A percentile compares a stretch with the other conserved stretches of the same genome.
These are phyloP conservation scores for Phytopythium helicoides DNA, from an alignment of 352 stramenopile species.

Conservation along the genomic window DNA sequence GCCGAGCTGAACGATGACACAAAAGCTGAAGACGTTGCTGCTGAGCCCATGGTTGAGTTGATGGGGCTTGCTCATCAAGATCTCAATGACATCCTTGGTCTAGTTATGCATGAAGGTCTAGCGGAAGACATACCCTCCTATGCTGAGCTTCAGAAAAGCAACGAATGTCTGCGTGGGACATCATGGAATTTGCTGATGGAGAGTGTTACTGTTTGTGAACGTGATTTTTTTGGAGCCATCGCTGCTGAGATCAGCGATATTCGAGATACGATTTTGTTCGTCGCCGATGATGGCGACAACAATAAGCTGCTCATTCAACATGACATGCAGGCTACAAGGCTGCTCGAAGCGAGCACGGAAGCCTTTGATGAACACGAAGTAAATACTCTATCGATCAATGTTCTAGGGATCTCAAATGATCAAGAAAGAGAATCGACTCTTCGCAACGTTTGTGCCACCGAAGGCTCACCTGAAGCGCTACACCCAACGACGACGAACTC, in stretches of 20 bases:
- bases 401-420: too few species aligned
- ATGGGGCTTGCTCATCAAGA: not conserved
- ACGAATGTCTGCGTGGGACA: not conserved
- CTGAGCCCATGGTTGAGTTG: not conserved
- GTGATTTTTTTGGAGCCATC: slow-evolving; percentile 37
- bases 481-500: too few species aligned
- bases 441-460: too few species aligned
- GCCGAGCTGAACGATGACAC: slow-evolving; percentile 16
- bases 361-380: too few species aligned
- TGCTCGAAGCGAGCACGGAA: too few species aligned
- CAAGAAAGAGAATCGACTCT: too few species aligned
- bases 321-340: too few species aligned
- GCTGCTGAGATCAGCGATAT: slow-evolving; percentile 26
- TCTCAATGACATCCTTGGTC: not conserved
- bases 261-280: slow-evolving; percentile 15
- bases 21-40: not conserved
- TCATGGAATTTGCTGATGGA: slow-evolving; percentile 34
- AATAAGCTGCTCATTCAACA: not conserved
- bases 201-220: slow-evolving; percentile 34
- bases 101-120: too few species aligned
- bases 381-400: too few species aligned
- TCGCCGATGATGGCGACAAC: not conserved
- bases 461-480: too few species aligned
- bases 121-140: too few species aligned
- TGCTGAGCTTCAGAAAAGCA: not conserved